Percentiles rank a stretch among this genome's conserved stretches.
phyloP scores from a whole-genome alignment of 2,329 filamentous ascomycete genomes.

The Dryadomyces quercivorus region DNA sequence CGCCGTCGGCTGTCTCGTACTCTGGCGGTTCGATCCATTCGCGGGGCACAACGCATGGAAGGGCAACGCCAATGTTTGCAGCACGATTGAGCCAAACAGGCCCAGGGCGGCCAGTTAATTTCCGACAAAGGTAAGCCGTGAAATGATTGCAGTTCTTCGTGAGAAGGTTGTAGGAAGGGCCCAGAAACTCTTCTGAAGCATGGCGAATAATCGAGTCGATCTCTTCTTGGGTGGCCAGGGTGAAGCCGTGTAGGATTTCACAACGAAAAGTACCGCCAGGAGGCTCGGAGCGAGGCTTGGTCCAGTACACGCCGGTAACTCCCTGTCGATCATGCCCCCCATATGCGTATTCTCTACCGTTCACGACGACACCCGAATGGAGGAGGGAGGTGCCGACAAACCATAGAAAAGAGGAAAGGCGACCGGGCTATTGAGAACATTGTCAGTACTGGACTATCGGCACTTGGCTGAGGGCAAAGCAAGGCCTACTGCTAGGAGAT shows the following conservation, averaged over 20 bases:
- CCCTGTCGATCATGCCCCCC: conserved; percentile 63
- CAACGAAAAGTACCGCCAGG: conserved; percentile 67
- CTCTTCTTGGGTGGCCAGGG: conserved; percentile 54
- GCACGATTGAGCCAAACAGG: conserved; percentile 73
- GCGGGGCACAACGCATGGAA: conserved; percentile 70
- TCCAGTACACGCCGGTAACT: conserved; percentile 75
- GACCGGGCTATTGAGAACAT: conserved; percentile 46
- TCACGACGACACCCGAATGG: conserved; percentile 74
- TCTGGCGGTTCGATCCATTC: conserved; percentile 76
- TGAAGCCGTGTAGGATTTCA: conserved; percentile 70
- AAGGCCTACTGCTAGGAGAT: conserved; percentile 51
- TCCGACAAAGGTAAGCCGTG: conserved; percentile 62
- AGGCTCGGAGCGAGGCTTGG: conserved; percentile 56
- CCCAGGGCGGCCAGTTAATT: conserved; percentile 56
- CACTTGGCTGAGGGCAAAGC: background rate
- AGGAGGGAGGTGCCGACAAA: conserved; percentile 64
- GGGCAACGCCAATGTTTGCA: conserved; percentile 66
- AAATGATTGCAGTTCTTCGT: conserved; percentile 87
- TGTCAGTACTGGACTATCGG: conserved; percentile 1
- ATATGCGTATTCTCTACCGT: conserved; percentile 71
- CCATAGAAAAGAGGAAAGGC: conserved; percentile 67
- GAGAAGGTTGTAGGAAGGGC: conserved; percentile 67
- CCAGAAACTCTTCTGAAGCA: conserved; percentile 61
- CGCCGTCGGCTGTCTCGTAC: conserved; percentile 59
- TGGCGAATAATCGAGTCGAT: conserved; percentile 57